Conservation (phyloP, 805 yeast genomes). For the Kuraishia piskuri region DNA sequence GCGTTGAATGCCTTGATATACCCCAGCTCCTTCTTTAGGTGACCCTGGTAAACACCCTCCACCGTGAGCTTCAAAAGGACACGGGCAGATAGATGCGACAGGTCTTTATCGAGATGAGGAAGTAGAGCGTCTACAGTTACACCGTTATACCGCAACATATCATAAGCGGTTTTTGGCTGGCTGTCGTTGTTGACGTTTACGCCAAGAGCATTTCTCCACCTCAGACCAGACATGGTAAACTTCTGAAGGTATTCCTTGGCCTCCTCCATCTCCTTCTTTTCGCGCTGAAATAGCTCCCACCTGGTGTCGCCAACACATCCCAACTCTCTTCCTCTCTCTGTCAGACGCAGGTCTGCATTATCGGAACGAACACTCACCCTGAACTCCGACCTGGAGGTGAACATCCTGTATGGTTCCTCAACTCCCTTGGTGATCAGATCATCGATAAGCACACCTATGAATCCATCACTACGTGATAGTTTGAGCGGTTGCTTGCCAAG, state of each 20-base stretch:
- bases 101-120: constrained; percentile 25
- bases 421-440: constrained; percentile 94
- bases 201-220: constrained; percentile 51
- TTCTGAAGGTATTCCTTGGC: constrained; percentile 37
- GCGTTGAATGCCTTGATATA: constrained; percentile 72
- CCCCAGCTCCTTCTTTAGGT: constrained; percentile 62
- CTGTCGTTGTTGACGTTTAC: constrained; percentile 44
- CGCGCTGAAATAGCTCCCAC: constrained; percentile 37
- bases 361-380: constrained; percentile 86
- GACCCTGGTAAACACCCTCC: constrained; percentile 79
- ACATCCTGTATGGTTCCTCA: constrained; percentile 96
- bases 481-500: constrained; percentile 32
- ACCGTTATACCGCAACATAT: constrained; percentile 52
- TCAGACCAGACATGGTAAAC: constrained; percentile 40
- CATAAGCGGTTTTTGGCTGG: constrained; percentile 56
- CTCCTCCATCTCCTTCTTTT: constrained; percentile 32
- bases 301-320: constrained; percentile 65
- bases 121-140: constrained; percentile 21
- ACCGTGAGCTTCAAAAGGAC: constrained; percentile 56
- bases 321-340: constrained; percentile 51
- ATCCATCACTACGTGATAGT: constrained; percentile 74
- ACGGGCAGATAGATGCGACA: constrained; percentile 29
- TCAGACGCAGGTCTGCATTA: constrained; percentile 84
- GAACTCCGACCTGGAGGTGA: constrained; percentile 92
- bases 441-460: constrained; percentile 86